A percentile compares a stretch with the other conserved stretches of the same genome.
These are phyloP conservation scores for Pistacia atlantica DNA, from an alignment of 345 rosid genomes.

Conservation along the genomic window DNA sequence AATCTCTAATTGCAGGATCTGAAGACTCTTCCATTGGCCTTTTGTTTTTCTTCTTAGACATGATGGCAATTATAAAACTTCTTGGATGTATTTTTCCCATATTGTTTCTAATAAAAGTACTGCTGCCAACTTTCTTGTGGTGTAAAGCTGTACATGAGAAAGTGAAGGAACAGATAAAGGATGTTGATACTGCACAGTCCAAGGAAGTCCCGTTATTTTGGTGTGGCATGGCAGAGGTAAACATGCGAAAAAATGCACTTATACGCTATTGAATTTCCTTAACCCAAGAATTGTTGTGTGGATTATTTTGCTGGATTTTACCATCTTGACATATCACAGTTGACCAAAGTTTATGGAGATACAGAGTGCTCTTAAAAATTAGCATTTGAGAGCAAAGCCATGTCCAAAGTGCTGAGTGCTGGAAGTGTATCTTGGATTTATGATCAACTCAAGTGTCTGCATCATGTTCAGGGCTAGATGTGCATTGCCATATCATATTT, in stretches of 20 bases:
- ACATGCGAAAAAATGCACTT: constrained; percentile 4
- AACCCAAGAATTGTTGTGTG: not conserved
- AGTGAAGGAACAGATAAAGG: constrained; percentile 71
- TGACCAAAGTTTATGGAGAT: not conserved
- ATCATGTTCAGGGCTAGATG: no score
- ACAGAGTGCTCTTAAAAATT: no score
- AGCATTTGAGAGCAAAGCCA: no score
- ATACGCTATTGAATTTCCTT: not conserved
- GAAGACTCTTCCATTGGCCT: not conserved
- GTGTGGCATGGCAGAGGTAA: constrained; percentile 94
- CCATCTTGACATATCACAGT: not conserved
- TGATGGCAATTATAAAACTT: not conserved
- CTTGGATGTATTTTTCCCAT: not conserved
- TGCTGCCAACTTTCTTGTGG: constrained; percentile 4
- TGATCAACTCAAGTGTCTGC: not conserved
- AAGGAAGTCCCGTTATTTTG: constrained; percentile 75
- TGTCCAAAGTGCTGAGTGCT: not conserved
- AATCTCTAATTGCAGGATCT: not conserved
- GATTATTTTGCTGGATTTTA: not conserved
- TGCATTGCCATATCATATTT: no score
- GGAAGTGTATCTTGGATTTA: not conserved
- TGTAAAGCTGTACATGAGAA: constrained; percentile 50
- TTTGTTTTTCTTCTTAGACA: not conserved
- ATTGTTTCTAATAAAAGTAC: constrained; percentile 1
- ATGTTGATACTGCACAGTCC: constrained; percentile 62